These are phyloP conservation scores for Annulohypoxylon stygium DNA, from an alignment of 495 filamentous ascomycete genomes.

Conservation along the genomic window DNA sequence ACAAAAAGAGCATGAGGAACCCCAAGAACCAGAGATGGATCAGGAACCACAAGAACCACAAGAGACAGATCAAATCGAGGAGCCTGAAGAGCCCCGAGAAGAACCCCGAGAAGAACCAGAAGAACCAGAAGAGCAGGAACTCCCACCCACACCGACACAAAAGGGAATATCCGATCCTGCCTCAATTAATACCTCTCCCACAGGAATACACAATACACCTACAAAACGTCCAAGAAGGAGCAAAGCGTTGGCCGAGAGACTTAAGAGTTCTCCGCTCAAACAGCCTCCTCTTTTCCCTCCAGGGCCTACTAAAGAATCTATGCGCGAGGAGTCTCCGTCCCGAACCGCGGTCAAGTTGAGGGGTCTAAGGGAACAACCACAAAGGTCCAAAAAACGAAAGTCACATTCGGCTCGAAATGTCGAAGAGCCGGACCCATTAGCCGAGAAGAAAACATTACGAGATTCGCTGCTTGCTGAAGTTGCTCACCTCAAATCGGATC, in stretches of 20 bases:
- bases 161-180: slow-evolving; percentile 67
- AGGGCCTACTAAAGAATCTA: not conserved
- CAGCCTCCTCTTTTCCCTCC: slow-evolving; percentile 53
- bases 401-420: slow-evolving; percentile 53
- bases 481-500: slow-evolving; percentile 53
- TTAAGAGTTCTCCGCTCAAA: slow-evolving; percentile 63
- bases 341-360: slow-evolving; percentile 13
- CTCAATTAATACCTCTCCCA: slow-evolving; percentile 62
- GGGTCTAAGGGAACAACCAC: slow-evolving; percentile 35
- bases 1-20: slow-evolving; percentile 60
- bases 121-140: slow-evolving; percentile 68
- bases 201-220: slow-evolving; percentile 67
- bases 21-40: slow-evolving; percentile 67
- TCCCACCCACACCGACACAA: slow-evolving; percentile 78
- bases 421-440: slow-evolving; percentile 53
- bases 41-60: slow-evolving; percentile 31
- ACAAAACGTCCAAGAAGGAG: slow-evolving; percentile 59
- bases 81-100: slow-evolving; percentile 59
- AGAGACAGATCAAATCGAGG: slow-evolving; percentile 65
- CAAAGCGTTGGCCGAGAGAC: slow-evolving; percentile 54
- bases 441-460: slow-evolving; percentile 55
- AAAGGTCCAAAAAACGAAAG: slow-evolving; percentile 41
- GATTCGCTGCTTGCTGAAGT: slow-evolving; percentile 57
- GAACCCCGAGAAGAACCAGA: slow-evolving; percentile 1
- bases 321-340: slow-evolving; percentile 30